These are phyloP conservation scores for Cafeteria roenbergensis DNA, from an alignment of 108 stramenopile genomes.

Conservation along the genomic window DNA sequence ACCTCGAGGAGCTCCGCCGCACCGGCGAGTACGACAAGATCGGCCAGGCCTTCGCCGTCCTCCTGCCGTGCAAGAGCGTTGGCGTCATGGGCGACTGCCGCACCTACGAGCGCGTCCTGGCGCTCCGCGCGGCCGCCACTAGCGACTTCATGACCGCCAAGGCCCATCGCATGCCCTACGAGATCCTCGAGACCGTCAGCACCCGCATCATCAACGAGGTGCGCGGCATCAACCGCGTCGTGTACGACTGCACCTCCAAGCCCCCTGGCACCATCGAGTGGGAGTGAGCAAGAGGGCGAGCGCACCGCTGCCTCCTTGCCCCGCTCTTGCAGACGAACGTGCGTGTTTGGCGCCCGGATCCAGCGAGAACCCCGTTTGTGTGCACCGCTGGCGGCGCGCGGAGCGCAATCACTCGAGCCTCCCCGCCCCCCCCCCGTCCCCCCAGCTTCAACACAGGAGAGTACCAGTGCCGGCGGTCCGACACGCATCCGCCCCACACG, in stretches of 20 bases:
- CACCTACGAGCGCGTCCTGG: conserved; percentile 77
- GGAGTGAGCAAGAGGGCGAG: conserved; percentile 73
- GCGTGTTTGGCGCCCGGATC: too few relatives aligned
- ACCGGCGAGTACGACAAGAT: conserved; percentile 82
- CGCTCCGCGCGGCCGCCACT: conserved; percentile 81
- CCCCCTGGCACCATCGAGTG: conserved; percentile 98
- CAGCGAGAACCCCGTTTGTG: too few relatives aligned
- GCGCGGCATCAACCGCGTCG: conserved; percentile 81
- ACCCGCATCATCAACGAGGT: conserved; percentile 93
- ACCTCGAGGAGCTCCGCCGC: conserved; percentile 72
- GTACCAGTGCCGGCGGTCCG: too few relatives aligned
- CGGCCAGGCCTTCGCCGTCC: conserved; percentile 88
- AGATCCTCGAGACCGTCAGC: conserved; percentile 75
- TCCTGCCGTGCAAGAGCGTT: conserved; percentile 82
- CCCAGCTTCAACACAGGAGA: too few relatives aligned
- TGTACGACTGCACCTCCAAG: conserved; percentile 95
- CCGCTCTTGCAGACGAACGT: too few relatives aligned
- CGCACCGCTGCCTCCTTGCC: too few relatives aligned
- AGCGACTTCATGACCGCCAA: conserved; percentile 99
- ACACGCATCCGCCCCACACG: too few relatives aligned
- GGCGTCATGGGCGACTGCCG: conserved; percentile 95
- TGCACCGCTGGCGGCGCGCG: too few relatives aligned
- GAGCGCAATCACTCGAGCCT: too few relatives aligned
- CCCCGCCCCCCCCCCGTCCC: too few relatives aligned
- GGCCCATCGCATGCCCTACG: conserved; percentile 91